Base-by-base conservation (phyloP, 2,329 filamentous ascomycete species). In the Epichloe festucae region DNA sequence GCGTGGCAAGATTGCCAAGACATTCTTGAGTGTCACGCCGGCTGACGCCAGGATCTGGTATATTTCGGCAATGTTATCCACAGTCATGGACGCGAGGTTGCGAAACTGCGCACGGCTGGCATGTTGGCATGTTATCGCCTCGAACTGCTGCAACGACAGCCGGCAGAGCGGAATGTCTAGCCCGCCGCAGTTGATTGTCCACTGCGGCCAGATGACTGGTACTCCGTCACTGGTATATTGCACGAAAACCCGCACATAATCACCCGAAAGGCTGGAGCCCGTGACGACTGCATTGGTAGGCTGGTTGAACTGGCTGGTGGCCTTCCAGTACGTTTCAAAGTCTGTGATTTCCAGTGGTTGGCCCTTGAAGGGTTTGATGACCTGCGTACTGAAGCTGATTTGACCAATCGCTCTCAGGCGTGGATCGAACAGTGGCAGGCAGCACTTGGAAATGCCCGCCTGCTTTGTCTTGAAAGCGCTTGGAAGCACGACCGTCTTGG, bases 281-380 rank as follows among this genome's bases (percentile, higher is more conserved):
- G 91, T 97, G 17, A 98, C 88, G 23, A 97, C 81, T 23, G 89
- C 87, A 62, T 80, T 93, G 46, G 89, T 87, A 1, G 69, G 69
- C 48, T 87, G 83, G 64, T 95, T 89, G 46, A 93, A 78, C 59
- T 95, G 89, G 62, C 89, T 95, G 1, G 93, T 98, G 0, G 91
- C 91, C 68, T 97, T 98, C 93, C 93, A 98, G 68, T 98, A 98
- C 0, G 93, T 97, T 56, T 95, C 93, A 60, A 97, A 98, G 63
- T 97, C 90, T 1, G 93, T 95, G 54, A 98, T 96, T 67, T 98
- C 93, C 21, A 98, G 74, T 3, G 93, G 89, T 54, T 89, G 85
- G 7, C 93, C 91, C 56, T 84, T 82, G 70, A 97, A 98, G 0
- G 93, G 93, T 63, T 95, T 96, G 65, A 98, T 94, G 27, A 97